phyloP scores from a whole-genome alignment of 2,329 filamentous ascomycete genomes.

The Didymella keratinophila region DNA sequence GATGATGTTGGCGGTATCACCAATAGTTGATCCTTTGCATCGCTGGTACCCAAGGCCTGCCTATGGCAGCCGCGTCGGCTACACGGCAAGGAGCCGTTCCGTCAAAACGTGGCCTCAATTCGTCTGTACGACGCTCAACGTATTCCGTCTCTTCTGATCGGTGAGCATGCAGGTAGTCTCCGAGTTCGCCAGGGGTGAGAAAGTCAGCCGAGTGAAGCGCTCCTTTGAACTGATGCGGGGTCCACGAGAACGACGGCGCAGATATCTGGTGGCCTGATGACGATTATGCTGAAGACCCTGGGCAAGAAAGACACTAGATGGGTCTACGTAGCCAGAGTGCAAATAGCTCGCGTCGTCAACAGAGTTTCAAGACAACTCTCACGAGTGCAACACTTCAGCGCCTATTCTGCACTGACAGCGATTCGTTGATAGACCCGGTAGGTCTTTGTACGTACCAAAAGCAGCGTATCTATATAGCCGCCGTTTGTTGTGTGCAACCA shows the following conservation, averaged over 20 bases:
- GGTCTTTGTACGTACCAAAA: background rate
- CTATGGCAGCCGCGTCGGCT: background rate
- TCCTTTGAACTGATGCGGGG: conserved; percentile 3
- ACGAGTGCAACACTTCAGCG: background rate
- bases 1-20: conserved; percentile 3
- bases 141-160: conserved; percentile 9
- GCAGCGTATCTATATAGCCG: background rate
- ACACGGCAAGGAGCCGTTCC: conserved; percentile 8
- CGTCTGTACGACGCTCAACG: conserved; percentile 1
- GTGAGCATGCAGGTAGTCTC: conserved; percentile 5
- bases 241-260: background rate
- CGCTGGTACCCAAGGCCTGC: background rate
- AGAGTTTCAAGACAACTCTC: background rate
- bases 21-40: background rate
- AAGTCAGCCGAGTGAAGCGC: conserved; percentile 15
- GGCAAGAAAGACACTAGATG: background rate
- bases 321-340: background rate
- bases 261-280: conserved; percentile 5
- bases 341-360: background rate
- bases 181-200: conserved; percentile 3
- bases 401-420: background rate
- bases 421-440: background rate
- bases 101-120: background rate
- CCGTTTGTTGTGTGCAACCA: background rate
- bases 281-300: background rate